These are phyloP conservation scores for Phytophthora litchii DNA, from an alignment of 352 stramenopile genomes.

Conservation along the genomic window DNA sequence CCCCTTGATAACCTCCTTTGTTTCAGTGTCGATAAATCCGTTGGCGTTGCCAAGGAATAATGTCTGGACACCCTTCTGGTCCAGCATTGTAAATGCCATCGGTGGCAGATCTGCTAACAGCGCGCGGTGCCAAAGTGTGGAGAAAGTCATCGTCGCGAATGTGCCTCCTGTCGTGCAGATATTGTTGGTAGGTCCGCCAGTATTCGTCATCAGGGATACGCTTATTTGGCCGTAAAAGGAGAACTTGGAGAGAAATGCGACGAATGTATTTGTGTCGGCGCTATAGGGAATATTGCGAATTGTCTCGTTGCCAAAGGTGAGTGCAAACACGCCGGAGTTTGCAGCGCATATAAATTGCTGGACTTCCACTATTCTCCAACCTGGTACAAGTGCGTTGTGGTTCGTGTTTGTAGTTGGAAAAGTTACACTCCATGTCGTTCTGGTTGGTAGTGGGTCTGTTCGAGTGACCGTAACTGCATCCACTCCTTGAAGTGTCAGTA, in stretches of 20 bases:
- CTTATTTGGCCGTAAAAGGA: conserved; percentile 50
- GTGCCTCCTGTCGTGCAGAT: conserved; percentile 64
- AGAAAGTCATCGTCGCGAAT: conserved; percentile 65
- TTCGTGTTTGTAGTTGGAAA: conserved; percentile 51
- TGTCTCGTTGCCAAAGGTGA: conserved; percentile 63
- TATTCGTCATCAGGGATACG: conserved; percentile 47
- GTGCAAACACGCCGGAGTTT: conserved; percentile 56
- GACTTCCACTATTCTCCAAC: conserved; percentile 69
- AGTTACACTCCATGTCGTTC: conserved; percentile 56
- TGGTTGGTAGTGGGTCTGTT: conserved; percentile 31
- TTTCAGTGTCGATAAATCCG: conserved; percentile 68
- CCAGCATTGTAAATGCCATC: conserved; percentile 60
- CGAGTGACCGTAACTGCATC: conserved; percentile 43
- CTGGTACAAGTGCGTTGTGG: conserved; percentile 56
- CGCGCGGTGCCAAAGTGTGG: conserved; percentile 54
- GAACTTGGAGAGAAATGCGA: conserved; percentile 45
- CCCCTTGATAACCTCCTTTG: conserved; percentile 73
- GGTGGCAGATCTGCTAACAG: conserved; percentile 66
- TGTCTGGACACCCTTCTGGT: conserved; percentile 53
- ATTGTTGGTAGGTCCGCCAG: conserved; percentile 27
- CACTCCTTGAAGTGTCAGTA: conserved; percentile 50
- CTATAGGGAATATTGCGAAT: conserved; percentile 66
- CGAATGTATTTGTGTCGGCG: conserved; percentile 60
- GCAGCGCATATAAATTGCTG: conserved; percentile 84
- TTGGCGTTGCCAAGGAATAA: conserved; percentile 50